phyloP scores from a whole-genome alignment of 2,329 filamentous ascomycete genomes.

The Albophoma yamanashiensis region DNA sequence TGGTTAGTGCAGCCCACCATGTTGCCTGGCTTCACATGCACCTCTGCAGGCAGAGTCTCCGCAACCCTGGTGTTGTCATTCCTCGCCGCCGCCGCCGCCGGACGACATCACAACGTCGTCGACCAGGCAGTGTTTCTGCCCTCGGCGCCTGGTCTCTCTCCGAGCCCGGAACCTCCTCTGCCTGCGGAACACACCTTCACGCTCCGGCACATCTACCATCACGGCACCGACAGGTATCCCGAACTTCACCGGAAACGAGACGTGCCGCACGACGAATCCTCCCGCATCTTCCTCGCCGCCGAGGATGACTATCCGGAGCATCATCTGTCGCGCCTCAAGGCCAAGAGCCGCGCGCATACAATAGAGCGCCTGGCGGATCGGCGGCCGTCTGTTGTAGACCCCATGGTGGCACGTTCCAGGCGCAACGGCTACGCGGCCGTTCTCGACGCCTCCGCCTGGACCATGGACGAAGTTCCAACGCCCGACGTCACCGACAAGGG shows the following conservation, averaged over 20 bases:
- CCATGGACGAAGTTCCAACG: slow-evolving; percentile 62
- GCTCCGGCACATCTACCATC: slow-evolving; percentile 85
- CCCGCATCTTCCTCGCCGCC: slow-evolving; percentile 47
- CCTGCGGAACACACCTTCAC: slow-evolving; percentile 50
- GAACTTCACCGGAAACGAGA: slow-evolving; percentile 68
- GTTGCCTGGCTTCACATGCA: slow-evolving; percentile 23
- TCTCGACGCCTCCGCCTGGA: slow-evolving; percentile 70
- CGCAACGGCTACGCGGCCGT: slow-evolving; percentile 55
- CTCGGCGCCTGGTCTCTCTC: slow-evolving; percentile 25
- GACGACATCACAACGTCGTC: slow-evolving; percentile 19
- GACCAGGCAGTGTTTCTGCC: slow-evolving; percentile 33
- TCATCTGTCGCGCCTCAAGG: slow-evolving; percentile 41
- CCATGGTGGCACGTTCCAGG: slow-evolving; percentile 63
- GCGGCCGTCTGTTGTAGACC: slow-evolving; percentile 64
- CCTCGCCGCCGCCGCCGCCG: slow-evolving; percentile 41
- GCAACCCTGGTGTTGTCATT: slow-evolving; percentile 55
- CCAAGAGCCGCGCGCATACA: slow-evolving; percentile 51
- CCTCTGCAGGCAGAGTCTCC: slow-evolving; percentile 52
- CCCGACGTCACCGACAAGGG: slow-evolving; percentile 80
- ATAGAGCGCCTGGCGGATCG: slow-evolving; percentile 80
- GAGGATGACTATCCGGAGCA: slow-evolving; percentile 46
- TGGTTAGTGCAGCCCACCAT: slow-evolving; percentile 3
- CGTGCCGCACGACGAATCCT: slow-evolving; percentile 40
- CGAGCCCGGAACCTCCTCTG: slow-evolving; percentile 29
- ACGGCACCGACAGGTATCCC: slow-evolving; percentile 73